Conservation (phyloP, 164 flowering plant genomes). For the Saururus chinensis region DNA sequence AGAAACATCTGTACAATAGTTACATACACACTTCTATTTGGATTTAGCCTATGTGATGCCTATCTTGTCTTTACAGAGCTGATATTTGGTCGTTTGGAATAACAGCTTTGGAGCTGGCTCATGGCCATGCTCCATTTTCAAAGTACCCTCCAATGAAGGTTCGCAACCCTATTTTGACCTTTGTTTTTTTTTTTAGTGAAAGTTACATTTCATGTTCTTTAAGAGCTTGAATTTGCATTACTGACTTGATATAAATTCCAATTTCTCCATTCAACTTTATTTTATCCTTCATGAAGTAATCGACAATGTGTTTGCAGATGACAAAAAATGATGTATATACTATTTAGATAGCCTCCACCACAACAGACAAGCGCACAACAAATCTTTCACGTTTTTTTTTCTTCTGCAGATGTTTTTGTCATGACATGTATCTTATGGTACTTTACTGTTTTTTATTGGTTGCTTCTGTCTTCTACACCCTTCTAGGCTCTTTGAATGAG, state of each 20-base stretch:
- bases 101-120: constrained; percentile 54
- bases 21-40: neutral
- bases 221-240: too few relatives aligned
- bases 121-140: constrained; percentile 62
- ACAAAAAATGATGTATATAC: too few relatives aligned
- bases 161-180: neutral
- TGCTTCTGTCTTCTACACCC: neutral
- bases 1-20: too few relatives aligned
- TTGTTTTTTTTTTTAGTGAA: neutral
- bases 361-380: too few relatives aligned
- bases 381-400: too few relatives aligned
- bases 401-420: too few relatives aligned
- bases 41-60: neutral
- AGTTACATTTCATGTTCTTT: neutral
- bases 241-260: neutral
- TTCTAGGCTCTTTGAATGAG: too few relatives aligned
- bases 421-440: neutral
- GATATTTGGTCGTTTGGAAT: constrained; percentile 65
- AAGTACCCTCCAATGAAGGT: constrained; percentile 69
- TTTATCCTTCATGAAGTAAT: neutral
- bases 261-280: neutral
- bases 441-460: neutral
- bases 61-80: constrained; percentile 25
- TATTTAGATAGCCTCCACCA: too few relatives aligned
- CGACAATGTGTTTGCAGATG: neutral